Base-by-base conservation (phyloP, 2,329 filamentous ascomycete species). In the Tolypocladium paradoxum region DNA sequence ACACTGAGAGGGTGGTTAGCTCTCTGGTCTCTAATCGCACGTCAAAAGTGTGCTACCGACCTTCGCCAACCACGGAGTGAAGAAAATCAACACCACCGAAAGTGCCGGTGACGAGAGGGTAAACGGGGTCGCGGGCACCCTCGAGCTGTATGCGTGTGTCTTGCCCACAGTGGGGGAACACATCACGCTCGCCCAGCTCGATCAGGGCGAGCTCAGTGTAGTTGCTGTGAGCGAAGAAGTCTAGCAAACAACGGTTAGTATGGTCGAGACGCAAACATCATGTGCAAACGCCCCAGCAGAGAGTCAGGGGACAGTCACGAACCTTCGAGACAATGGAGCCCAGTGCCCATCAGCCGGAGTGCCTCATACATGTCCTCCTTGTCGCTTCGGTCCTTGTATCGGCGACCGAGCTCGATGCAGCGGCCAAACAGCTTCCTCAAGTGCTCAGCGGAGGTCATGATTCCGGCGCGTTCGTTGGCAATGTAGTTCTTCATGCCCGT, bases 81-180 rank as follows among this genome's bases (percentile, higher is more conserved):
- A 96, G 74, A 72, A 96, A 96, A 64, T 96, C 92, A 16, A 96
- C 91, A 57, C 91, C 91, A 56, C 91, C 91, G 69, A 96, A 96
- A 7, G 91, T 96, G 55, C 92, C 91, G 1, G 91, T 96, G 46
- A 95, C 79, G 56, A 92, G 74, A 7, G 91, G 91, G 62, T 87
- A 96, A 56, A 96, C 88, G 5, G 77, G 64, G 35, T 76, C 65
- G 24, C 77, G 76, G 54, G 81, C 85, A 46, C 87, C 90, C 35
- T 78, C 74, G 31, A 96, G 76, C 47, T 81, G 74, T 31, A 96
- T 74, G 63, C 75, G 73, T n/a, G 90, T 90, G 61, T 81, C 73
- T 54, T 83, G 78, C 36, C 92, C 92, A 52, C 93, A 88, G 64
- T 96, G 90, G 29, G 92, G 89, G 68, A 96, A 96, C 55, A 96